phyloP scores from a whole-genome alignment of 208 protist genomes.

The Blechomonas ayalai region DNA sequence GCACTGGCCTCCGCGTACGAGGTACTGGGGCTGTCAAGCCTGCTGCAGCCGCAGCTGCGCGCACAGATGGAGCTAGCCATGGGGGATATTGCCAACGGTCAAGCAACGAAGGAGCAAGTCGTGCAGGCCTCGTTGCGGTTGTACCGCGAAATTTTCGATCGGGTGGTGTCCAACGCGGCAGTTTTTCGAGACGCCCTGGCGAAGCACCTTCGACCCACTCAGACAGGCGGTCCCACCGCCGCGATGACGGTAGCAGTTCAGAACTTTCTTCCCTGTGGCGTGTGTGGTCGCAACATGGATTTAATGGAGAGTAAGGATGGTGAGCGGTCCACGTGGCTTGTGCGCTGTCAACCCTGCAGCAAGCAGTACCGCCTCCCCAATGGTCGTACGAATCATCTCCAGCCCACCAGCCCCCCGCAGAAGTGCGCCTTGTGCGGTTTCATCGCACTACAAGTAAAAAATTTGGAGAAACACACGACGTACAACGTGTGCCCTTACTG shows the following conservation, averaged over 20 bases:
- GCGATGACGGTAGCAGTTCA: slow-evolving; percentile 15
- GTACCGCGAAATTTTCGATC: slow-evolving; percentile 75
- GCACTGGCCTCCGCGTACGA: slow-evolving; percentile 95
- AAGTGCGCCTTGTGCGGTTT: slow-evolving; percentile 64
- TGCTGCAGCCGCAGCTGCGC: slow-evolving; percentile 89
- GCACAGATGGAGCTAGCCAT: slow-evolving; percentile 93
- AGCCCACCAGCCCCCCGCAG: slow-evolving; percentile 22
- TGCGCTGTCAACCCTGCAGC: slow-evolving; percentile 36
- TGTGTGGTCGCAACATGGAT: slow-evolving; percentile 41
- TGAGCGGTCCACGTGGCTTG: slow-evolving; percentile 30
- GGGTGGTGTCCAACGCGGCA: slow-evolving; percentile 23
- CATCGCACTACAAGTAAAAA: slow-evolving; percentile 48
- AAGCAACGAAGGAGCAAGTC: slow-evolving; percentile 70
- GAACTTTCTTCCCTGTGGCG: slow-evolving; percentile 35
- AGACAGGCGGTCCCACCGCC: background rate
- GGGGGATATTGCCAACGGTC: slow-evolving; percentile 70
- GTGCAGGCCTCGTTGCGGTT: slow-evolving; percentile 64
- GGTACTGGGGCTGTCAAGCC: slow-evolving; percentile 84
- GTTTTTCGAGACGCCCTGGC: slow-evolving; percentile 50
- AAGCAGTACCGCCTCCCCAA: slow-evolving; percentile 47
- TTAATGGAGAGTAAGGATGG: slow-evolving; percentile 33
- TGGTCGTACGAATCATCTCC: slow-evolving; percentile 35
- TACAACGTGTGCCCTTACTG: slow-evolving; percentile 78
- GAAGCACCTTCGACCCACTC: slow-evolving; percentile 21
- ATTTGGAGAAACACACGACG: slow-evolving; percentile 55